Evolutionary conservation across 495 filamentous ascomycete species (phyloP).

Genomic region (Rhypophila decipiens): DNA sequence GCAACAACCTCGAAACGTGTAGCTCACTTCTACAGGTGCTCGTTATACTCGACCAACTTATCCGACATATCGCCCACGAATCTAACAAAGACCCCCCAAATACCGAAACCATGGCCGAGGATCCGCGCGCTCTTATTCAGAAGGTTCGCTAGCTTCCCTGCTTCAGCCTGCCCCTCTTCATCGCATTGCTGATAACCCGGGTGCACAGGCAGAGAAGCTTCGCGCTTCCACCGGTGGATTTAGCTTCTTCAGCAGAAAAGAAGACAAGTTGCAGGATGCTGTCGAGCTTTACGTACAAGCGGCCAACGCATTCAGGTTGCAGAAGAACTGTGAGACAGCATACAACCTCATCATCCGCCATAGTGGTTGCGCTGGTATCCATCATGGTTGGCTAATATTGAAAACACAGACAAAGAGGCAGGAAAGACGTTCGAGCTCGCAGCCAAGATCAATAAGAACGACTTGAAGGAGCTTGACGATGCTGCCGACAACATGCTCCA

Average conservation of each 20-base stretch:
- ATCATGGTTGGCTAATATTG: no score
- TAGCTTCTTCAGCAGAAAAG: conserved; percentile 67
- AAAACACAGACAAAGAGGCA: conserved; percentile 68
- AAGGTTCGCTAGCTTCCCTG: conserved; percentile 25
- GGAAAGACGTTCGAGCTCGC: conserved; percentile 74
- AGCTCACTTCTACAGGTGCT: no score
- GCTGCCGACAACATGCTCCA: conserved; percentile 67
- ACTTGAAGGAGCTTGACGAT: conserved; percentile 83
- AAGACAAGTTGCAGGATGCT: conserved; percentile 74
- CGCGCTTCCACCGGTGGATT: conserved; percentile 63
- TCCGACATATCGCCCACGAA: no score
- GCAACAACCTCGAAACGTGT: no score
- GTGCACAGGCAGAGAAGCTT: conserved; percentile 69
- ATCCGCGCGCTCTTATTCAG: conserved; percentile 40
- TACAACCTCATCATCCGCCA: no score
- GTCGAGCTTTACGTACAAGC: conserved; percentile 76
- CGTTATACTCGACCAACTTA: no score
- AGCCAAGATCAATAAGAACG: conserved; percentile 63
- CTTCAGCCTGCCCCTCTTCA: conserved; percentile 13
- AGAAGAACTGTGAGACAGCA: conserved; percentile 63
- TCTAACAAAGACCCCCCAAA: background rate
- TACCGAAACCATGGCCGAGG: conserved; percentile 34
- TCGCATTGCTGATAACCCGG: conserved; percentile 18
- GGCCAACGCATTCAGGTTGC: conserved; percentile 72
- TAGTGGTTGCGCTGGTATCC: background rate